A percentile compares a stretch with the other conserved stretches of the same genome.
Conservation (phyloP, 495 filamentous ascomycete species). For the Hypoxylon rickii region DNA sequence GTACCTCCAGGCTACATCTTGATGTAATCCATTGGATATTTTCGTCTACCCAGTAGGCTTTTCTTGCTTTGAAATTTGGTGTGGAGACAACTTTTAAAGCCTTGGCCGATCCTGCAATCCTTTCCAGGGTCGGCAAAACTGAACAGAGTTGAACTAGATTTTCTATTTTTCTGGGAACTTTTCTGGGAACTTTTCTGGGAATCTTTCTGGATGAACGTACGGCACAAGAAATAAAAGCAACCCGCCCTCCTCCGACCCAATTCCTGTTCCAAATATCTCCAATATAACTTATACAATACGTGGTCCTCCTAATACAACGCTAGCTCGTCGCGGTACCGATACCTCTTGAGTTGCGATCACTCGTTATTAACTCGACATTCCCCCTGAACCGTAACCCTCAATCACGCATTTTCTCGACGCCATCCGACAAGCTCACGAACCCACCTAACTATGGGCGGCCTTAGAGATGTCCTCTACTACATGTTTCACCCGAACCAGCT, state of each 20-base stretch:
- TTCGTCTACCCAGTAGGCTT: too few species aligned
- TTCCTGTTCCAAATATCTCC: not conserved
- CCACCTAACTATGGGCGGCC: conserved; percentile 46
- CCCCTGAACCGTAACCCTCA: too few species aligned
- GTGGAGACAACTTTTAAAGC: conserved; percentile 21
- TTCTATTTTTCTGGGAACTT: conserved; percentile 3
- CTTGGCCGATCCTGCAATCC: not conserved
- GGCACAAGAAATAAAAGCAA: not conserved
- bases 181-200: not conserved
- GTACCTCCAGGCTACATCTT: too few species aligned
- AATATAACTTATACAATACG: too few species aligned
- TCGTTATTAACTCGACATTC: too few species aligned
- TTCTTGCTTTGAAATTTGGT: conserved; percentile 14
- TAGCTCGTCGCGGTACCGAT: too few species aligned
- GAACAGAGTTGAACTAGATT: conserved; percentile 12
- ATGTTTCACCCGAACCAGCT: conserved; percentile 77
- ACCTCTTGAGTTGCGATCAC: too few species aligned
- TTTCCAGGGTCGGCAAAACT: not conserved
- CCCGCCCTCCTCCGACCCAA: not conserved
- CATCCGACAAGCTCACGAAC: too few species aligned
- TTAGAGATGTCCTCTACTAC: conserved; percentile 70
- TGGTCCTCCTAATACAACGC: too few species aligned
- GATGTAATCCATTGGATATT: too few species aligned
- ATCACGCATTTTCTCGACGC: too few species aligned
- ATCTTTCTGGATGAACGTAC: too few species aligned